Conservation (phyloP, 2,329 filamentous ascomycete species). For the Alternaria arborescens region DNA sequence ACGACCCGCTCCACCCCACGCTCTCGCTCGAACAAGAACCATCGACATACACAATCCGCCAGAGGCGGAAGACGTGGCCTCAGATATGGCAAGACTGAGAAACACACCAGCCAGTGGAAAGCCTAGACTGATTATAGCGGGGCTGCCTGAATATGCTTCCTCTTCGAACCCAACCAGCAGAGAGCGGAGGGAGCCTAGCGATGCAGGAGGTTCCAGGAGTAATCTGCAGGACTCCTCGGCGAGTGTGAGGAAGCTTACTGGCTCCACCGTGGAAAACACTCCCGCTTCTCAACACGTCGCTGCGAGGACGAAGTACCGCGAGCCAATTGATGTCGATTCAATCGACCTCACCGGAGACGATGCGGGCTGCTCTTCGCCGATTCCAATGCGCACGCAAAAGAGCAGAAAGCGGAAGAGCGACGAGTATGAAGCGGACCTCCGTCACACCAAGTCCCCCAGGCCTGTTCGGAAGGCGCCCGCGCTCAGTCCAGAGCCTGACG, state of each 20-base stretch:
- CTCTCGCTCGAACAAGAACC: conserved; percentile 30
- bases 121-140: conserved; percentile 46
- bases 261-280: conserved; percentile 10
- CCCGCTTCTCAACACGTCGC: conserved; percentile 12
- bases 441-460: conserved; percentile 27
- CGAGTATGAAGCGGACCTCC: conserved; percentile 49
- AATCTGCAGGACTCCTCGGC: conserved; percentile 6
- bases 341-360: conserved; percentile 50
- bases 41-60: conserved; percentile 38
- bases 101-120: conserved; percentile 55
- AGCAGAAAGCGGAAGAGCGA: conserved; percentile 58
- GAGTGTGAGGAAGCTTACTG: conserved; percentile 6
- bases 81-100: conserved; percentile 56
- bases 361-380: conserved; percentile 27
- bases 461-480: conserved; percentile 20
- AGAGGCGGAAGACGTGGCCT: conserved; percentile 10
- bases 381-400: conserved; percentile 24
- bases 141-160: conserved; percentile 25
- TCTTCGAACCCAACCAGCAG: conserved; percentile 10
- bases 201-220: background rate
- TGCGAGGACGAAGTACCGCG: conserved; percentile 16
- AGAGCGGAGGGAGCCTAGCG: conserved; percentile 9
- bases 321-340: conserved; percentile 39
- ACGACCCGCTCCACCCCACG: conserved; percentile 29
- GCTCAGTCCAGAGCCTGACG: conserved; percentile 24